Evolutionary conservation across 2,329 filamentous ascomycete genomes (phyloP), one percentile per base, ranked within the genome.

Genomic region (Sordariomycetes sp.): DNA sequence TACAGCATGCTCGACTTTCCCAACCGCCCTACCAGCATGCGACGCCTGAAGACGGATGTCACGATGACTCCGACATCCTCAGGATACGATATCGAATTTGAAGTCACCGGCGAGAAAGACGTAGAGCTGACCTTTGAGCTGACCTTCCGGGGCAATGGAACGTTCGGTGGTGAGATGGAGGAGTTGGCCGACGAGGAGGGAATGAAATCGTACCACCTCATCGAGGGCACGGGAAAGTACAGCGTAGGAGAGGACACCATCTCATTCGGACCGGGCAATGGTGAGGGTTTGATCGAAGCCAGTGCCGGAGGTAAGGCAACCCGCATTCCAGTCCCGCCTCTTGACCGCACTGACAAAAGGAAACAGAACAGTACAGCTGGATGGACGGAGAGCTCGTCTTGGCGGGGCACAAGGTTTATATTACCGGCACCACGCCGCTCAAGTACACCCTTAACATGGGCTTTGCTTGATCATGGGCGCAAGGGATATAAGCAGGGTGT

Each of bases 331-430:
- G n/a, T n/a, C n/a, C n/a, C n/a, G n/a, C n/a, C n/a, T n/a, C n/a
- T n/a, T n/a, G n/a, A n/a, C n/a, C n/a, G n/a, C n/a, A n/a, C n/a
- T n/a, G n/a, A n/a, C n/a, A n/a, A n/a, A n/a, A n/a, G n/a, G n/a
- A n/a, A n/a, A n/a, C n/a, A n/a, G 42, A 44, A 36, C 42, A 42
- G 39, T 44, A 44, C 32, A 39, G 34, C 23, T 44, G 42, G 42
- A 34, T 38, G n/a, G 31, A 28, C 3, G 42, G 42, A n/a, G 30
- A 21, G 16, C 35, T 44, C 6, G 30, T 28, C 19, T 21, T 44
- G 11, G 24, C 29, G 19, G 42, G 42, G 8, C 29, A 42, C 21
- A 38, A 40, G 28, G 42, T 44, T 25, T 42, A 39, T 20, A 36
- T 44, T 12, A 44, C 42, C 3, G 39, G 39, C 17, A 38, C 21